Base-by-base conservation (phyloP, 2,329 filamentous ascomycete species). In the Aschersonia sp. region DNA sequence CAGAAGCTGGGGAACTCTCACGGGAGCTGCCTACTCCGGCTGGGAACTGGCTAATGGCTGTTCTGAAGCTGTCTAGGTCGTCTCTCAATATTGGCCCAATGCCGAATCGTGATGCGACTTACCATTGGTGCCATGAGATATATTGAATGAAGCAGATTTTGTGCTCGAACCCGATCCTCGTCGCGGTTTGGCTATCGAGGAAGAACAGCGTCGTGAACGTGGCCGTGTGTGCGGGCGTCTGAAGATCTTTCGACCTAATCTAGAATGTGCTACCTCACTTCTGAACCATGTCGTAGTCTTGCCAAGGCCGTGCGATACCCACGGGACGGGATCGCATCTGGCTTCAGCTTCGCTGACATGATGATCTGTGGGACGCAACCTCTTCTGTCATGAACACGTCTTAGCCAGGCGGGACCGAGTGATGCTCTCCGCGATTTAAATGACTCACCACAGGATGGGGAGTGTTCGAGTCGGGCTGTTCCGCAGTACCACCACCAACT, bases 191-290 rank as follows among this genome's bases (percentile, higher is more conserved):
- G 65, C 59, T n/a, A 62, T 58, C 45, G 62, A 70, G 50, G 53
- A 62, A 29, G 57, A 53, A 0, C 69, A 69, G 30, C 40, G 43
- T 4, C 68, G 70, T 14, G 58, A 53, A 48, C 66, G 69, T 4
- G 63, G 62, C 41, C 60, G 58, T 66, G 68, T 70, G 2, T 65
- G 64, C 8, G 63, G 60, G 41, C 58, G 67, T 5, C 64, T 60
- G 45, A 72, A 71, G 6, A 70, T 53, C 45, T 62, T 70, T 22
- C 58, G 59, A 5, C 61, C 60, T 3, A 58, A 48, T 5, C 55
- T 62, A 4, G 51, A 47, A 30, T 52, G 60, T 8, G 48, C 52
- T 8, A 49, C 45, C 8, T 65, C 65, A 2, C 64, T 57, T 35
- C 62, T 66, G n/a, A 61, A 50, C 53, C 60, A 59, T 1, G 59